A percentile compares a stretch with the other conserved stretches of the same genome.
phyloP scores from a whole-genome alignment of 805 yeast genomes.

The Candida saitoana region DNA sequence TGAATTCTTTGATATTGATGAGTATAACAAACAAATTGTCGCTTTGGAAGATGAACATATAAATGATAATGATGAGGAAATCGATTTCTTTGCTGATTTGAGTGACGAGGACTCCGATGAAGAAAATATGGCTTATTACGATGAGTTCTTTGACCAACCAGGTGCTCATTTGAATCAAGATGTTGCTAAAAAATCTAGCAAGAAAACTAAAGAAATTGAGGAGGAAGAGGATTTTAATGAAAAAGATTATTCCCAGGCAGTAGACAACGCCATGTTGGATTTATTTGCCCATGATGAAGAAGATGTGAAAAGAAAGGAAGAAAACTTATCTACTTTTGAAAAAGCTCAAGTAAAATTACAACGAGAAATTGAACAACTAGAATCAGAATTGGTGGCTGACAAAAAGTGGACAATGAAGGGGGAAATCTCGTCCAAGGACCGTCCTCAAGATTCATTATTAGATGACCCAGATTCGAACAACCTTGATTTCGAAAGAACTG shows the following conservation, averaged over 20 bases:
- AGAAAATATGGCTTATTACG: constrained; percentile 54
- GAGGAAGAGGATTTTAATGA: constrained; percentile 34
- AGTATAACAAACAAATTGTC: constrained; percentile 71
- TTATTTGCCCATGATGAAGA: constrained; percentile 46
- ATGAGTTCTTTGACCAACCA: constrained; percentile 61
- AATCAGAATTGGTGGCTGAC: constrained; percentile 82
- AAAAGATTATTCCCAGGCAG: constrained; percentile 58
- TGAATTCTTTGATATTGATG: constrained; percentile 79
- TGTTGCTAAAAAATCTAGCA: constrained; percentile 16
- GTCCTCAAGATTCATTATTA: constrained; percentile 81
- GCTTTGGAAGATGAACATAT: constrained; percentile 43
- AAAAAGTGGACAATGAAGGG: constrained; percentile 95
- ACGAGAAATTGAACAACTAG: constrained; percentile 72
- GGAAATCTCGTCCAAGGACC: constrained; percentile 74
- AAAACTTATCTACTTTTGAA: constrained; percentile 68
- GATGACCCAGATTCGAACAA: constrained; percentile 54
- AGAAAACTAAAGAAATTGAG: constrained; percentile 24
- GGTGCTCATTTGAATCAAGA: constrained; percentile 45
- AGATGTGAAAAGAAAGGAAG: constrained; percentile 15
- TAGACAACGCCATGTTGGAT: constrained; percentile 60
- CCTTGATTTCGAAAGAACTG: constrained; percentile 84
- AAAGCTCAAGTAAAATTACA: constrained; percentile 75
- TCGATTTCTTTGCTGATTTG: constrained; percentile 38
- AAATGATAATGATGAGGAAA: constrained; percentile 36
- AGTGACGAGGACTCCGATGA: constrained; percentile 45